Conservation (phyloP, 495 filamentous ascomycete species). For the Xylaria cubensis region DNA sequence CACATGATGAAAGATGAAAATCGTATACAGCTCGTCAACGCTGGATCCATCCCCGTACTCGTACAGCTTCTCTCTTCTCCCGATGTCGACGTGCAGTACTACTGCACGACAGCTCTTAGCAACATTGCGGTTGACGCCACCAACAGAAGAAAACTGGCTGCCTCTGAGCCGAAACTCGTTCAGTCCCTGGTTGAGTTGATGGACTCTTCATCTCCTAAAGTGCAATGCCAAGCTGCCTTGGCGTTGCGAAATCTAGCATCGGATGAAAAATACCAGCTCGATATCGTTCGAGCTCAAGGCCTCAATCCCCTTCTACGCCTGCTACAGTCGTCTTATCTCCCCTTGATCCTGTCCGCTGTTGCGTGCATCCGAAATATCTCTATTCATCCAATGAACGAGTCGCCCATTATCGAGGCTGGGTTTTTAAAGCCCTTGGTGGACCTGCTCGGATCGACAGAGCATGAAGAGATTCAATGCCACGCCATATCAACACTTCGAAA, state of each 20-base stretch:
- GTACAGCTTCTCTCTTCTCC: slow-evolving; percentile 89
- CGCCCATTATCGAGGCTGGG: slow-evolving; percentile 97
- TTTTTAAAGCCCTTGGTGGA: slow-evolving; percentile 94
- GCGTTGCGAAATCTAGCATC: slow-evolving; percentile 95
- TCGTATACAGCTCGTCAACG: slow-evolving; percentile 93
- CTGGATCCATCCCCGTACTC: slow-evolving; percentile 93
- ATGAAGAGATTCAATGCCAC: slow-evolving; percentile 98
- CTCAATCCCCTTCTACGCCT: slow-evolving; percentile 84
- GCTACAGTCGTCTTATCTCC: slow-evolving; percentile 91
- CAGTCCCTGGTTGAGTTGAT: slow-evolving; percentile 94
- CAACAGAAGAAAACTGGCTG: slow-evolving; percentile 88
- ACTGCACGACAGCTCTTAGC: slow-evolving; percentile 97
- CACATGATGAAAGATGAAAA: slow-evolving; percentile 76
- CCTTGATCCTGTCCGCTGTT: slow-evolving; percentile 94
- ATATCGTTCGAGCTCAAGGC: slow-evolving; percentile 90
- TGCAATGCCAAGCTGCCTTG: slow-evolving; percentile 95
- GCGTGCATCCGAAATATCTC: slow-evolving; percentile 99
- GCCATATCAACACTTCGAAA: slow-evolving; percentile 97
- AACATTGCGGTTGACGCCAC: slow-evolving; percentile 95
- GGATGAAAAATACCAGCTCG: slow-evolving; percentile 97
- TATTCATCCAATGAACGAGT: slow-evolving; percentile 98
- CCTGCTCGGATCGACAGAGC: slow-evolving; percentile 90
- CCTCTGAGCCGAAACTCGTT: slow-evolving; percentile 86
- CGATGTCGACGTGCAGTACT: slow-evolving; percentile 98
- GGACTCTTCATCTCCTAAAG: slow-evolving; percentile 96